Evolutionary conservation across 2,329 filamentous ascomycete genomes (phyloP), one percentile per base, ranked within the genome.

Genomic region (Seiridium unicorne): DNA sequence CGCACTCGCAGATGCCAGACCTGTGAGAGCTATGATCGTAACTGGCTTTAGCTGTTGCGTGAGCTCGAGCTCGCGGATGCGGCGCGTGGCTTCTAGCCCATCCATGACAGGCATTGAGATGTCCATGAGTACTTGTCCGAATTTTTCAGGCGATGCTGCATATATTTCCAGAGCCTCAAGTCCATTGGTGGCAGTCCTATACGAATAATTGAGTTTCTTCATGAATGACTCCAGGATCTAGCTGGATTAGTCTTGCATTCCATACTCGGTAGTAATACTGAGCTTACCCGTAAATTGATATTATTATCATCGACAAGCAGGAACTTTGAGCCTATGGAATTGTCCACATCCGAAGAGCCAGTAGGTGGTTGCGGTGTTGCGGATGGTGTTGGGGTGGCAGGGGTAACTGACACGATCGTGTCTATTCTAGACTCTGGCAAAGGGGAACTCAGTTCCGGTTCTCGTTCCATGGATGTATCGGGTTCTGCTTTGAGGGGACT

Each of bases 31-130:
- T 34, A 81, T 78, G 35, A 81, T 74, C 1, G 74, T 74, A 1
- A 75, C 74, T 1, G 76, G 76, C 2, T 66, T 60, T 0, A 77
- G 64, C 0, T 70, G 69, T 34, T 71, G 67, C 2, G 76, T 70
- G 7, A 72, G 69, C 63, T 81, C 79, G 18, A 78, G 70, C 1
- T 72, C 67, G 7, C 79, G 73, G 34, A 81, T 79, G 59, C 70
- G 70, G 5, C 71, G 69, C 11, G 77, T 80, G 0, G 73, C 72
- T 5, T 71, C 73, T 26, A 77, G 71, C 0, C 75, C 75, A 60
- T 81, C 74, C 31, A 81, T 73, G 18, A 80, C 68, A 0, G 79
- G 79, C 79, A 82, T 81, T 65, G 72, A 77, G 5, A 80, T 74
- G 18, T 55, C 62, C 59, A 62, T 65, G 5, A 65, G 38, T n/a